Conservation (phyloP, 164 flowering plant species). For the Stephania cephalantha region DNA sequence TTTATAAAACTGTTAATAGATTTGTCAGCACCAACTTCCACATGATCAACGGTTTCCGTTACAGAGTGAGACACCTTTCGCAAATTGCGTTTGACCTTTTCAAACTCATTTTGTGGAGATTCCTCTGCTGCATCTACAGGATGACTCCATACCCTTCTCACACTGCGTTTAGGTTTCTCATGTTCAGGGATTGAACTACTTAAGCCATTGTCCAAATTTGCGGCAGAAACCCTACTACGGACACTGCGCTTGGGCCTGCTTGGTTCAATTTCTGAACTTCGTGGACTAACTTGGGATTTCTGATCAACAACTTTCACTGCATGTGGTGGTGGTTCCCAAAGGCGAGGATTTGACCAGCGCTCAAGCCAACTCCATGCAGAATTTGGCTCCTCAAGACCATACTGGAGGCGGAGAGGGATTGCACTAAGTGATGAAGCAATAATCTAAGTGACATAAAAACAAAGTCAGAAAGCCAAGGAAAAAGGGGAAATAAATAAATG, state of each 20-base stretch:
- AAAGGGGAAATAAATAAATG: not conserved
- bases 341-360: slow-evolving; percentile 64
- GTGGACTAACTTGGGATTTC: slow-evolving; percentile 37
- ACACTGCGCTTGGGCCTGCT: slow-evolving; percentile 42
- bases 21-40: slow-evolving; percentile 41
- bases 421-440: slow-evolving; percentile 49
- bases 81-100: slow-evolving; percentile 61
- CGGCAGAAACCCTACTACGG: slow-evolving; percentile 34
- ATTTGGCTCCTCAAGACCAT: slow-evolving; percentile 51
- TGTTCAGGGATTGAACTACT: slow-evolving; percentile 35
- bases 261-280: slow-evolving; percentile 25
- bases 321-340: slow-evolving; percentile 46
- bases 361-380: slow-evolving; percentile 73
- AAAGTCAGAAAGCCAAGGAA: not conserved
- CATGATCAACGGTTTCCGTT: slow-evolving; percentile 26
- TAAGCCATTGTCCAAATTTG: slow-evolving; percentile 35
- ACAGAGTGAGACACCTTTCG: slow-evolving; percentile 52
- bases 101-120: slow-evolving; percentile 62
- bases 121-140: slow-evolving; percentile 43
- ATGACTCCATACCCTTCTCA: slow-evolving; percentile 38
- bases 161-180: slow-evolving; percentile 54
- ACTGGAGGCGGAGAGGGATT: slow-evolving; percentile 58
- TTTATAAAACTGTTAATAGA: slow-evolving; percentile 33
- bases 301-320: slow-evolving; percentile 28
- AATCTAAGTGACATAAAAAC: slow-evolving; percentile 33